Evolutionary conservation across 805 yeast species (phyloP).

Genomic region (Saturnispora gosingensis): DNA sequence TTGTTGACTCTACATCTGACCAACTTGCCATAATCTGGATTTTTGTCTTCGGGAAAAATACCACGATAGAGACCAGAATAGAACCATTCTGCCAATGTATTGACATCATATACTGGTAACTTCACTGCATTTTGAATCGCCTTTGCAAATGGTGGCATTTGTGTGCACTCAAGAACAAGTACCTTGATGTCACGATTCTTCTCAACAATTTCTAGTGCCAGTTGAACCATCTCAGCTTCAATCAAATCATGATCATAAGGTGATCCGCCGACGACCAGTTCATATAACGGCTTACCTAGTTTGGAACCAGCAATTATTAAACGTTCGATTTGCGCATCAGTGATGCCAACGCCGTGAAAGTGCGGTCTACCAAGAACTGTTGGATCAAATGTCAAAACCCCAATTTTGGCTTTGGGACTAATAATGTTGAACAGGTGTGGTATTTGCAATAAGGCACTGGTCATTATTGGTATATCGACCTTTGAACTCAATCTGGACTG

Average conservation of each 20-base stretch:
- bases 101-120: constrained; percentile 26
- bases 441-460: constrained; percentile 26
- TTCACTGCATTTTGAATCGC: constrained; percentile 22
- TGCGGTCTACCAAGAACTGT: constrained; percentile 20
- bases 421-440: constrained; percentile 20
- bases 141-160: constrained; percentile 29
- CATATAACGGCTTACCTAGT: constrained; percentile 19
- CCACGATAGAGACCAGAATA: constrained; percentile 23
- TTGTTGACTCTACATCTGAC: constrained; percentile 21
- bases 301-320: constrained; percentile 17
- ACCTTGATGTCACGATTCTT: constrained; percentile 20
- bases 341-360: constrained; percentile 25
- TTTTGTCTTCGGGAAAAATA: constrained; percentile 16
- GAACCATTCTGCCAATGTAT: constrained; percentile 28
- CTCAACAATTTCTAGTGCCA: constrained; percentile 17
- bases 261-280: constrained; percentile 20
- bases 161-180: constrained; percentile 29
- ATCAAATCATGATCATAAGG: constrained; percentile 21
- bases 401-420: constrained; percentile 19
- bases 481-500: constrained; percentile 19
- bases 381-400: constrained; percentile 27
- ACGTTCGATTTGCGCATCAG: constrained; percentile 15
- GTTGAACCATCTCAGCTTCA: constrained; percentile 20
- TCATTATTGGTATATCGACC: constrained; percentile 26
- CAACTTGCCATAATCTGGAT: constrained; percentile 18